phyloP scores from a whole-genome alignment of 1,284 basidiomycete genomes.

The Leccinum subatratum region DNA sequence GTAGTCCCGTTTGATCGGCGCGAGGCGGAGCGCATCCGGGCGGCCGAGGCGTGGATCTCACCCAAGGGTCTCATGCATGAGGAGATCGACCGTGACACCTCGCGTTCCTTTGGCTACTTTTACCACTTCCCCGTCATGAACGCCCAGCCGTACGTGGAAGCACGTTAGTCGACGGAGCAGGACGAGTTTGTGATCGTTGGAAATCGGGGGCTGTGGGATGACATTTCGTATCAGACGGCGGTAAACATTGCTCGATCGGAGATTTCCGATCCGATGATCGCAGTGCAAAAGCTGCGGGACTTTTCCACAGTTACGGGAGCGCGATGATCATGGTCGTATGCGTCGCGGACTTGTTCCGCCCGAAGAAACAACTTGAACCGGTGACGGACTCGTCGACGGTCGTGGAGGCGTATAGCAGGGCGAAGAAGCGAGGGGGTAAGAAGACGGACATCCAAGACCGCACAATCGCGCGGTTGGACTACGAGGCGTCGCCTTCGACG shows the following conservation, averaged over 20 bases:
- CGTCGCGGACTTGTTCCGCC: conserved; percentile 74
- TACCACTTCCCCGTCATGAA: conserved; percentile 90
- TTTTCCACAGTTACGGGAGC: conserved; percentile 91
- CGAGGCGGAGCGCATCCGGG: conserved; percentile 84
- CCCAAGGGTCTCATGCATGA: conserved; percentile 93
- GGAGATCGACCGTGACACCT: conserved; percentile 84
- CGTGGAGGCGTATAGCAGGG: conserved; percentile 35
- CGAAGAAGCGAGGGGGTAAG: conserved; percentile 36
- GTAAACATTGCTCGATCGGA: conserved; percentile 93
- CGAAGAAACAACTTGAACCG: conserved; percentile 41
- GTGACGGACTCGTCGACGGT: conserved; percentile 45
- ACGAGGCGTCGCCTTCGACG: conserved; percentile 82
- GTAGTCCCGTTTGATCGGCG: conserved; percentile 86
- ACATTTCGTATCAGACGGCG: conserved; percentile 91
- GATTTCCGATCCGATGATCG: conserved; percentile 88
- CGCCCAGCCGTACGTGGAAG: conserved; percentile 76
- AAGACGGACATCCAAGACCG: conserved; percentile 52
- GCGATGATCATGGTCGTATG: conserved; percentile 98
- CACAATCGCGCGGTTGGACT: conserved; percentile 59
- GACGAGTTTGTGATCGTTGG: conserved; percentile 98
- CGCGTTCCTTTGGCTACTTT: conserved; percentile 92
- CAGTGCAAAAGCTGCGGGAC: conserved; percentile 94
- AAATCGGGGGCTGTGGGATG: conserved; percentile 92
- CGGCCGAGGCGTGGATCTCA: conserved; percentile 94
- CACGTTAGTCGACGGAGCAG: conserved; percentile 70